Evolutionary conservation across 2,329 filamentous ascomycete genomes (phyloP), one percentile per base, ranked within the genome.

Genomic region (Fusarium dimerum): DNA sequence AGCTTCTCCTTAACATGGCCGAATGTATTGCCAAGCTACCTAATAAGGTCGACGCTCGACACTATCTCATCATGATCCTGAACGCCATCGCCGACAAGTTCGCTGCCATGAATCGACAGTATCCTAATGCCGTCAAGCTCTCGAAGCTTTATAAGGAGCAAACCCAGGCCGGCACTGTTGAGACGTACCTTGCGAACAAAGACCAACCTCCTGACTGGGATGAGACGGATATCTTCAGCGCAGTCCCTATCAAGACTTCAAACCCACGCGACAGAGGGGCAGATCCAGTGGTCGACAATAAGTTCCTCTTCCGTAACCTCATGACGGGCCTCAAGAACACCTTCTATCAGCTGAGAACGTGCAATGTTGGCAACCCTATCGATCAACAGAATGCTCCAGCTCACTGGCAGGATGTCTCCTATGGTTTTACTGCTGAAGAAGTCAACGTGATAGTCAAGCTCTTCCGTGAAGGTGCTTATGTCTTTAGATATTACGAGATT

Each of bases 61-160:
- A 97, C 70, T 96, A 96, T 69, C 77, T 99, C 55, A 91, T 99
- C 67, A 94, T 96, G 85, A 97, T 99, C 42, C 76, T 99, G 51
- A 95, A 97, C 71, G 94, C 95, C 10, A 97, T 99, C 62, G 94
- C 90, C 45, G 94, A 99, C 68, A 99, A 99, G 69, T 97, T 99
- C 68, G 92, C 92, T 2, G 87, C 92, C 3, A 99, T 99, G 94
- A 99, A 99, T 68, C 83, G 90, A 51, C 92, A 97, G 70, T 97
- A 96, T 68, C 83, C 87, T 38, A 99, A 99, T 71, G 92, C 94
- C 15, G 89, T 96, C 43, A 99, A 97, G 74, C 80, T 96, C 6
- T 96, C 92, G 12, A 89, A 88, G 65, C 81, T 86, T 44, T 90
- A 89, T 66, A 82, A 81, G 13, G 83, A 88, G 58, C 87, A 90